These are phyloP conservation scores for Alternaria sp. DNA, from an alignment of 2,329 filamentous ascomycete species.

Conservation along the genomic window DNA sequence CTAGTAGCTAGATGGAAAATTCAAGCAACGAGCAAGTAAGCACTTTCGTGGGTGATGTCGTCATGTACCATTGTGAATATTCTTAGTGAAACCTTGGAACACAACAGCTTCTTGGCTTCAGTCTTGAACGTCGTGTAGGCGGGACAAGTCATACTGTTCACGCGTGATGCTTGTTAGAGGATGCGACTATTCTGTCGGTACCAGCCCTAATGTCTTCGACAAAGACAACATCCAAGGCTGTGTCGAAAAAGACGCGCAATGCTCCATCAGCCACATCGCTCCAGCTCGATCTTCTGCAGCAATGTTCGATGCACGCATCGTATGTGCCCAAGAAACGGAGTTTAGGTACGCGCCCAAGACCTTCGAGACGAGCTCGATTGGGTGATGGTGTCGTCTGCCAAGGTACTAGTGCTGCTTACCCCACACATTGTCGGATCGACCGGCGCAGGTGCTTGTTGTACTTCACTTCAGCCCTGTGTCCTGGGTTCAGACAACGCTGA, in stretches of 20 bases:
- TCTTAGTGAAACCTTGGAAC: background rate
- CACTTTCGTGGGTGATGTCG: background rate
- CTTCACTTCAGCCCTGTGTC: slow-evolving; percentile 22
- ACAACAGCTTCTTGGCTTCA: background rate
- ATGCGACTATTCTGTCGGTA: background rate
- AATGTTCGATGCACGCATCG: slow-evolving; percentile 33
- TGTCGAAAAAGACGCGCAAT: slow-evolving; percentile 32
- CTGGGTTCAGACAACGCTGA: slow-evolving; percentile 7
- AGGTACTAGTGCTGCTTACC: slow-evolving; percentile 32
- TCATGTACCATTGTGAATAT: background rate
- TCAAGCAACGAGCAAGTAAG: background rate
- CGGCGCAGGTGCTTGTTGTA: slow-evolving; percentile 29
- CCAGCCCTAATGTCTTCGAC: background rate
- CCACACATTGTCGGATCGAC: slow-evolving; percentile 42
- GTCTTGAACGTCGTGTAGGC: background rate
- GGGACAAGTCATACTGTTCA: background rate
- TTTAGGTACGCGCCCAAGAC: slow-evolving; percentile 21
- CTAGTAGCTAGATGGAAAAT: background rate
- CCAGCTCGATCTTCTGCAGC: slow-evolving; percentile 26
- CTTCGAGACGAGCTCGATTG: slow-evolving; percentile 22
- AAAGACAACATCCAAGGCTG: background rate
- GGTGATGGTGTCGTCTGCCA: slow-evolving; percentile 44
- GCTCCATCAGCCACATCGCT: slow-evolving; percentile 10
- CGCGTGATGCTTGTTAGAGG: background rate
- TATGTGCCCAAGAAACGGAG: slow-evolving; percentile 24